phyloP scores from a whole-genome alignment of 1,284 basidiomycete genomes.

The Rhodotorula glutinis region DNA sequence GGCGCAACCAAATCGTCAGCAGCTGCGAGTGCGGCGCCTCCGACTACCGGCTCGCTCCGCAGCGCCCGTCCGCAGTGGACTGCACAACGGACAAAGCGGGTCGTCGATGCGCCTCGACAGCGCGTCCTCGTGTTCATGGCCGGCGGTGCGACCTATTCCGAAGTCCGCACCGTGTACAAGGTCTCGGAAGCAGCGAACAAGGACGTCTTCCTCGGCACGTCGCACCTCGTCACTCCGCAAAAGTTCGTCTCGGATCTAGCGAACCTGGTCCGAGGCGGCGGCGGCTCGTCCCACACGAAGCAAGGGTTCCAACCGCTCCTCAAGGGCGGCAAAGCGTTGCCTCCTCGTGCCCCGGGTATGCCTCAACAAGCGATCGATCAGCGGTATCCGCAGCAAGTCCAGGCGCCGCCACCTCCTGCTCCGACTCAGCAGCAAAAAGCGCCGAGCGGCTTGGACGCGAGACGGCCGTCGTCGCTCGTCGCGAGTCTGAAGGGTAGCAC shows the following conservation, averaged over 20 bases:
- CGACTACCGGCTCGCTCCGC: slow-evolving; percentile 67
- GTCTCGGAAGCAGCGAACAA: slow-evolving; percentile 70
- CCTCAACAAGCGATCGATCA: slow-evolving; percentile 26
- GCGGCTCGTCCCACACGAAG: slow-evolving; percentile 5
- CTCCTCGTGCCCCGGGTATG: slow-evolving; percentile 14
- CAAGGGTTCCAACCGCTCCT: slow-evolving; percentile 9
- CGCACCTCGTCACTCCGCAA: slow-evolving; percentile 78
- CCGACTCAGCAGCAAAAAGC: background rate
- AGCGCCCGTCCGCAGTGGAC: slow-evolving; percentile 55
- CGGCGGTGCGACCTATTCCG: slow-evolving; percentile 94
- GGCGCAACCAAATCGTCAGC: slow-evolving; percentile 35
- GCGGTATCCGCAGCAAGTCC: slow-evolving; percentile 23
- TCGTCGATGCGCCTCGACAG: slow-evolving; percentile 55
- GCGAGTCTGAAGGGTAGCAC: background rate
- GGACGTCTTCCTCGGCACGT: slow-evolving; percentile 91
- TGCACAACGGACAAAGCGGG: slow-evolving; percentile 51
- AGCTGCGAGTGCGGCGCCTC: slow-evolving; percentile 43
- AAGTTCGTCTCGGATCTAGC: slow-evolving; percentile 82
- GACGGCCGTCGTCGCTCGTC: slow-evolving; percentile 7
- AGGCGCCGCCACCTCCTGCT: slow-evolving; percentile 5
- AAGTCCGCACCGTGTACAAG: slow-evolving; percentile 72
- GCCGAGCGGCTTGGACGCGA: background rate
- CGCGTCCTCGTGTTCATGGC: slow-evolving; percentile 88
- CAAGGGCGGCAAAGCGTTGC: slow-evolving; percentile 15
- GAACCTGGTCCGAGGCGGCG: slow-evolving; percentile 64